Conservation (phyloP, 306 rosid species). For the Citrullus mucosospermus region DNA sequence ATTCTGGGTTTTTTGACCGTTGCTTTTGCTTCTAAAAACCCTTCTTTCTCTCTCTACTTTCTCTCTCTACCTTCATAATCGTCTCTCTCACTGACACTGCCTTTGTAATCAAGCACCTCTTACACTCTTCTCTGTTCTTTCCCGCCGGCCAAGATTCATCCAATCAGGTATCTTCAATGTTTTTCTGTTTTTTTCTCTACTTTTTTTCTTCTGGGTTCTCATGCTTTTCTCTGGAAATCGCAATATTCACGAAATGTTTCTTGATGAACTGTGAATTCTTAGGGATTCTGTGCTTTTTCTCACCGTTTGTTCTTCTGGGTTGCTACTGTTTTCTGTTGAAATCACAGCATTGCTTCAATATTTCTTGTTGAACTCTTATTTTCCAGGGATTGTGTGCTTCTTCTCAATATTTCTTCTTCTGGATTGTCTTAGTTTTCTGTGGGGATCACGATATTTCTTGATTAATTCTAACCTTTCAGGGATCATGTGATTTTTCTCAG, state of each 20-base stretch:
- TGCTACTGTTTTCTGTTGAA: background rate
- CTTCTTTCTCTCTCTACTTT: conserved; percentile 26
- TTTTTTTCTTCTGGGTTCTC: background rate
- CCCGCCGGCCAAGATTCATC: background rate
- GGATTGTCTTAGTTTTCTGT: background rate
- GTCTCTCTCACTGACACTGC: background rate
- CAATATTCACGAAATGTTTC: background rate
- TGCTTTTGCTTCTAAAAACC: conserved; percentile 11
- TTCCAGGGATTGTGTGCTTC: background rate
- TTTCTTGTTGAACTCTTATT: background rate
- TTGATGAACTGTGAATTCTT: background rate
- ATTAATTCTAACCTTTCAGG: background rate
- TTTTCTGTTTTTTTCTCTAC: background rate
- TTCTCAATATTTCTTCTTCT: background rate
- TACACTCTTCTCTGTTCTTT: background rate
- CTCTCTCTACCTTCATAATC: conserved; percentile 12
- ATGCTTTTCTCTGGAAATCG: background rate
- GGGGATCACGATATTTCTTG: background rate
- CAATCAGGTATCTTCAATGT: background rate
- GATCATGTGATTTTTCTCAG: background rate
- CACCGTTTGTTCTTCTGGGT: background rate
- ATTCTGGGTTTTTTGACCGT: conserved; percentile 14
- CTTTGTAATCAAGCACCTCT: background rate
- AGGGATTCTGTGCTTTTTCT: background rate
- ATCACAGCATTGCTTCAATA: background rate